Base-by-base conservation (phyloP, 169 alveolate species). In the Plasmodium malariae region DNA sequence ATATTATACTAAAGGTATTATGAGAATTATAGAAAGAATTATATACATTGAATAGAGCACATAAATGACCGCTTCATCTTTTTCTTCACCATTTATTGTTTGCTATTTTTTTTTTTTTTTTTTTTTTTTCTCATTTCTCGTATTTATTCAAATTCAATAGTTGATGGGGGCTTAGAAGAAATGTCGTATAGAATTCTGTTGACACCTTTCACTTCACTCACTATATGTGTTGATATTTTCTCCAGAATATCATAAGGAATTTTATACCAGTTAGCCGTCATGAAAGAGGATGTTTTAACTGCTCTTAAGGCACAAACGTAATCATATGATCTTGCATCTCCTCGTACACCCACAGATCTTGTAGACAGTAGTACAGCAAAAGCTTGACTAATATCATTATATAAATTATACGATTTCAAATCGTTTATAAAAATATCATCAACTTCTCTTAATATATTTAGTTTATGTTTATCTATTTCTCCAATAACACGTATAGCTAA, bases 151-250 rank as follows among this genome's bases (percentile, higher is more conserved):
- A 78, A 94, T 67, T 94, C 96, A 21, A 94, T 92, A 28, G 96
- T 94, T 43, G 95, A 92, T 1, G 96, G 96, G 19, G 94, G 95
- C 68, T 94, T 94, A 88, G 93, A 88, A 19, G 96, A 92, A 72
- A 94, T 92, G 45, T 94, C 96, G 48, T 87, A 91, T 70, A 92
- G 73, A 55, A 94, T 93, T 55, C 96, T 89, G 93, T 90, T 92
- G 55, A 94, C 74, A n/a, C 92, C 92, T 11, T 90, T 88, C 3
- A 94, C 93, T 28, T 94, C 93, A 17, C 93, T 69, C 19, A 94
- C 72, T 57, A 94, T 94, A 67, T 73, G 90, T 32, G 78, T 74
- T 14, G 96, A 89, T 26, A 94, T 92, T 28, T 87, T 88, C 12
- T 88, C 95, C 37, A 94, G 87, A 60, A 91, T 80, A n/a, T 94